phyloP scores from a whole-genome alignment of 768 basidiomycete genomes.

The Myochromella boudieri region DNA sequence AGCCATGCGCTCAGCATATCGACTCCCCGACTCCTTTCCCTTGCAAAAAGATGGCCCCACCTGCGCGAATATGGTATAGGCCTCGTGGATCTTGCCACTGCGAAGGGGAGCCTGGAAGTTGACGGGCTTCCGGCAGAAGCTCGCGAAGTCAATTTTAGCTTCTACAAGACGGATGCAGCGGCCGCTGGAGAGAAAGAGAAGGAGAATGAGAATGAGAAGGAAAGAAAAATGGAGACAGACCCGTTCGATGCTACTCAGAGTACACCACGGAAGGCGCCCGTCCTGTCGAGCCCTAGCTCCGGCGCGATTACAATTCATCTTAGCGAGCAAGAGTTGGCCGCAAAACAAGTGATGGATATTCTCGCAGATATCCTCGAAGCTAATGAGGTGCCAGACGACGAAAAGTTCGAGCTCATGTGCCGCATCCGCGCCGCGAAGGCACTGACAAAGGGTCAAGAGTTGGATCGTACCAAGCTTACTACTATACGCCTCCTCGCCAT shows the following conservation, averaged over 20 bases:
- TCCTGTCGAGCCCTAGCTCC: conserved; percentile 30
- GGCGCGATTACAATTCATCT: conserved; percentile 64
- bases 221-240: conserved; percentile 47
- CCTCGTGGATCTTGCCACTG: conserved; percentile 68
- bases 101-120: conserved; percentile 49
- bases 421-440: conserved; percentile 80
- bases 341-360: conserved; percentile 71
- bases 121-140: conserved; percentile 70
- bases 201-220: conserved; percentile 46
- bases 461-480: conserved; percentile 77
- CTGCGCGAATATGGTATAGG: conserved; percentile 78
- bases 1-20: conserved; percentile 82
- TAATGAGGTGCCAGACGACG: conserved; percentile 71
- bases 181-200: conserved; percentile 34
- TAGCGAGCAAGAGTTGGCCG: conserved; percentile 56
- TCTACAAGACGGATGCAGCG: conserved; percentile 62
- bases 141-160: conserved; percentile 78
- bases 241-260: conserved; percentile 37
- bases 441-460: conserved; percentile 55
- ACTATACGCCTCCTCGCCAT: conserved; percentile 82
- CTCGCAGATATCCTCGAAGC: conserved; percentile 71
- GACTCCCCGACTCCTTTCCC: conserved; percentile 74
- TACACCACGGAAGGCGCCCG: conserved; percentile 49
- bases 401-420: conserved; percentile 87
- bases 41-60: conserved; percentile 84